Conservation (phyloP, 768 basidiomycete species). For the Trametes meyenii region DNA sequence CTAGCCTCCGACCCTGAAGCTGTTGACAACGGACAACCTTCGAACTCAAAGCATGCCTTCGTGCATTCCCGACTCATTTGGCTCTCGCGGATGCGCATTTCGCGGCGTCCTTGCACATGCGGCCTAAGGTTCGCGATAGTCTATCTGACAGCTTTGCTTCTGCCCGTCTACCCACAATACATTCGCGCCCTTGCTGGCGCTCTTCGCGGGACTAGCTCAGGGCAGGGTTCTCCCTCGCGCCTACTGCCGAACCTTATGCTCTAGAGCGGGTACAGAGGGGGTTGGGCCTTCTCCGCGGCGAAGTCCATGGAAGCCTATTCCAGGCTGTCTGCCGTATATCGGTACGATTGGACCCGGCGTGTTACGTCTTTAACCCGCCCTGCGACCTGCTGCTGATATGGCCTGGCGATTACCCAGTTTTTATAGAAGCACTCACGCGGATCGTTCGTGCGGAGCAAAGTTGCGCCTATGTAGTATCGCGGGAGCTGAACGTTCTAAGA, state of each 20-base stretch:
- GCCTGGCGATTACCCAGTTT: neutral
- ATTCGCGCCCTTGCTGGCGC: constrained; percentile 1
- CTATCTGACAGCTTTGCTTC: constrained; percentile 17
- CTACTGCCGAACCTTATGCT: neutral
- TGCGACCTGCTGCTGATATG: constrained; percentile 6
- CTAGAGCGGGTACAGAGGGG: constrained; percentile 12
- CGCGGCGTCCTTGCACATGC: neutral
- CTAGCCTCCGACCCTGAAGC: constrained; percentile 2
- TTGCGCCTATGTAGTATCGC: constrained; percentile 17
- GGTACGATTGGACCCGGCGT: constrained; percentile 3
- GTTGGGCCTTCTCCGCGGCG: constrained; percentile 9
- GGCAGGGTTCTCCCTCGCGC: neutral
- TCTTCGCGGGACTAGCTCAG: constrained; percentile 11
- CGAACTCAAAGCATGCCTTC: neutral
- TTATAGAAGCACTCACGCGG: constrained; percentile 1
- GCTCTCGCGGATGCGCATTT: neutral
- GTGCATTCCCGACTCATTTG: neutral
- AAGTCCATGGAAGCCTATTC: constrained; percentile 14
- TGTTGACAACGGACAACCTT: neutral
- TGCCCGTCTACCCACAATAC: neutral
- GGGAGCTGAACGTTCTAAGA: constrained; percentile 15
- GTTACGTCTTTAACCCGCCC: constrained; percentile 5
- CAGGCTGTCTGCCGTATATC: constrained; percentile 8
- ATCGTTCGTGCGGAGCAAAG: constrained; percentile 9
- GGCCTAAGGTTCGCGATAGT: constrained; percentile 13